Conservation (phyloP, 805 yeast genomes). For the Zygoascus biomembranicola region DNA sequence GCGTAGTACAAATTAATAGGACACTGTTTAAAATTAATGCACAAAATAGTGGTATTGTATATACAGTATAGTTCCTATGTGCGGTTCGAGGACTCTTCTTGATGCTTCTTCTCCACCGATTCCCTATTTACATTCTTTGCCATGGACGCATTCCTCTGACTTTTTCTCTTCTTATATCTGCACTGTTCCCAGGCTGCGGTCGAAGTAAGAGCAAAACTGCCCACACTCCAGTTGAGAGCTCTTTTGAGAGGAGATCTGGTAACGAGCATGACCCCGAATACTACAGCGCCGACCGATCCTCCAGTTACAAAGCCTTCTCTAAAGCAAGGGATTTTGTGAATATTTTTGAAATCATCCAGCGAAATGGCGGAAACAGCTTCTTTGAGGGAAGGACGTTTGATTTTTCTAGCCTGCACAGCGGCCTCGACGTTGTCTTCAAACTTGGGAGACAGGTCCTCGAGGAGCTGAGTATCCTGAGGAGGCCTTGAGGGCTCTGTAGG, state of each 20-base stretch:
- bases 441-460: conserved; percentile 27
- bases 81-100: too few relatives aligned
- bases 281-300: conserved; percentile 24
- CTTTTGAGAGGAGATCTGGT: conserved; percentile 26
- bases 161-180: conserved; percentile 57
- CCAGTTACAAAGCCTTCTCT: conserved; percentile 31
- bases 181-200: conserved; percentile 93
- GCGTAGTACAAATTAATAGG: too few relatives aligned
- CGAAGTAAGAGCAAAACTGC: conserved; percentile 72
- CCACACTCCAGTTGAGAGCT: conserved; percentile 75
- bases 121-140: conserved; percentile 38
- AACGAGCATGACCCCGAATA: conserved; percentile 23
- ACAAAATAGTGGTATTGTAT: too few relatives aligned
- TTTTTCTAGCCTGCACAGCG: conserved; percentile 9
- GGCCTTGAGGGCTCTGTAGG: not conserved
- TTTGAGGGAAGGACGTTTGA: conserved; percentile 12
- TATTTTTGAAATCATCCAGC: conserved; percentile 25
- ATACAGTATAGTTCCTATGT: too few relatives aligned
- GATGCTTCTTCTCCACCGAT: not conserved
- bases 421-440: conserved; percentile 22
- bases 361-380: conserved; percentile 18
- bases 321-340: conserved; percentile 30
- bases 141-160: conserved; percentile 55
- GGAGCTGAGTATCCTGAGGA: conserved; percentile 6
- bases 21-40: too few relatives aligned